Percentiles rank a stretch among this genome's conserved stretches.
Conservation (phyloP, 805 yeast genomes). For the Candida krabiensis region DNA sequence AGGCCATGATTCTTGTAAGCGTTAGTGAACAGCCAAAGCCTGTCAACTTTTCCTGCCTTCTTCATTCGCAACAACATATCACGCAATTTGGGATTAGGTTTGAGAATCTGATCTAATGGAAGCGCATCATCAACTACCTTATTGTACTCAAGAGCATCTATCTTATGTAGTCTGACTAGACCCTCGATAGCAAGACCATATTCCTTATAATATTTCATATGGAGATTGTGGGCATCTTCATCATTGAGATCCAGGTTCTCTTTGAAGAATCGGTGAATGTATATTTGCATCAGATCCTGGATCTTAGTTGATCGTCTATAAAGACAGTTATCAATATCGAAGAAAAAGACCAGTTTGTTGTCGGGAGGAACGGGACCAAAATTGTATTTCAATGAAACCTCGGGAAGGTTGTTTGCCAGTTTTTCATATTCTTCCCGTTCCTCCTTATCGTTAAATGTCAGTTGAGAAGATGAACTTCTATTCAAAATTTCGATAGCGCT, state of each 20-base stretch:
- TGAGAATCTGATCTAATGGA: constrained; percentile 76
- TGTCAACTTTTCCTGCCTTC: constrained; percentile 51
- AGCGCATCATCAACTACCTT: constrained; percentile 87
- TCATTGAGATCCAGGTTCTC: constrained; percentile 58
- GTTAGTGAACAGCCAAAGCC: constrained; percentile 91
- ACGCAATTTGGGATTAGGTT: constrained; percentile 58
- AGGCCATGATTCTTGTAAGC: constrained; percentile 91
- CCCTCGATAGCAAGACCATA: constrained; percentile 96
- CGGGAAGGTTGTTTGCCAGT: constrained; percentile 26
- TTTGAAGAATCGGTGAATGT: constrained; percentile 80
- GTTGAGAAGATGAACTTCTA: constrained; percentile 16
- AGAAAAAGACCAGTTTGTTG: constrained; percentile 55
- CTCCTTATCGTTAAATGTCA: constrained; percentile 6
- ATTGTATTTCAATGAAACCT: constrained; percentile 27
- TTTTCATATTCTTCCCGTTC: constrained; percentile 12
- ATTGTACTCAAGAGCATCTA: constrained; percentile 88
- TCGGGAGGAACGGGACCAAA: constrained; percentile 29
- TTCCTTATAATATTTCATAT: constrained; percentile 72
- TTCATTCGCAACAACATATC: constrained; percentile 48
- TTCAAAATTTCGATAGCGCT: constrained; percentile 12
- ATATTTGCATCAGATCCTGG: constrained; percentile 84
- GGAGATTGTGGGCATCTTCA: constrained; percentile 73
- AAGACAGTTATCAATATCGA: constrained; percentile 92
- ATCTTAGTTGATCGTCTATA: constrained; percentile 73
- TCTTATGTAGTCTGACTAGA: constrained; percentile 62